Evolutionary conservation across 2,329 filamentous ascomycete genomes (phyloP).

Genomic region (Helotiales sp.): DNA sequence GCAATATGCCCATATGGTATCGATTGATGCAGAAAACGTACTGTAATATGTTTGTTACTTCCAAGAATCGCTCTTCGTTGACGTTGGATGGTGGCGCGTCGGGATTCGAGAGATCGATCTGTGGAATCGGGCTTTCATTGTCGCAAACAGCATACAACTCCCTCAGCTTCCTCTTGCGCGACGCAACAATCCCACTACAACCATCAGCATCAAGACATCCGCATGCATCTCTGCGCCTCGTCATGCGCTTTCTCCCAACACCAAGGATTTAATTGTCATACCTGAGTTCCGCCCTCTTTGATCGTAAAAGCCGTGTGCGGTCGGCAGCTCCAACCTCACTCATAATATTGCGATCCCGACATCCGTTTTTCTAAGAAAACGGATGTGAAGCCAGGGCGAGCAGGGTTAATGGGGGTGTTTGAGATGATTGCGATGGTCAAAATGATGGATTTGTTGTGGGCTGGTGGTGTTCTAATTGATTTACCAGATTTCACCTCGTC

Average conservation of each 20-base stretch:
- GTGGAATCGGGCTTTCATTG: conserved; percentile 57
- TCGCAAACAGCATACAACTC: conserved; percentile 83
- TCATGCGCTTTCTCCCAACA: conserved; percentile 26
- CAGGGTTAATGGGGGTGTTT: conserved; percentile 36
- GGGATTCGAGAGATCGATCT: conserved; percentile 55
- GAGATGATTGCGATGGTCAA: conserved; percentile 32
- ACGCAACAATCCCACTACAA: conserved; percentile 69
- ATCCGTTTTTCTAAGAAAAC: conserved; percentile 68
- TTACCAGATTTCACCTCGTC: conserved; percentile 14
- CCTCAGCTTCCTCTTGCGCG: conserved; percentile 87
- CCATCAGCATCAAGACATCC: conserved; percentile 31
- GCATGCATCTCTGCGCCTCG: conserved; percentile 25
- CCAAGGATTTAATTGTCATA: conserved; percentile 40
- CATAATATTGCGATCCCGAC: conserved; percentile 68
- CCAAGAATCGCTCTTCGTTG: conserved; percentile 56
- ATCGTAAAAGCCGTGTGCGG: conserved; percentile 65
- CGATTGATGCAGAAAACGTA: conserved; percentile 43
- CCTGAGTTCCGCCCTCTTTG: conserved; percentile 63
- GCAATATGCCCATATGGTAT: conserved; percentile 16
- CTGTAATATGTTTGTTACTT: conserved; percentile 59
- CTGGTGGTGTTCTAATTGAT: conserved; percentile 29
- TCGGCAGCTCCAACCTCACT: conserved; percentile 68
- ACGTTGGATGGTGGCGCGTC: conserved; percentile 55
- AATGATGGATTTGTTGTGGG: conserved; percentile 31
- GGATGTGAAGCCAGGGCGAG: conserved; percentile 47